These are phyloP conservation scores for Mycena indigotica DNA, from an alignment of 768 basidiomycete genomes.

Conservation along the genomic window DNA sequence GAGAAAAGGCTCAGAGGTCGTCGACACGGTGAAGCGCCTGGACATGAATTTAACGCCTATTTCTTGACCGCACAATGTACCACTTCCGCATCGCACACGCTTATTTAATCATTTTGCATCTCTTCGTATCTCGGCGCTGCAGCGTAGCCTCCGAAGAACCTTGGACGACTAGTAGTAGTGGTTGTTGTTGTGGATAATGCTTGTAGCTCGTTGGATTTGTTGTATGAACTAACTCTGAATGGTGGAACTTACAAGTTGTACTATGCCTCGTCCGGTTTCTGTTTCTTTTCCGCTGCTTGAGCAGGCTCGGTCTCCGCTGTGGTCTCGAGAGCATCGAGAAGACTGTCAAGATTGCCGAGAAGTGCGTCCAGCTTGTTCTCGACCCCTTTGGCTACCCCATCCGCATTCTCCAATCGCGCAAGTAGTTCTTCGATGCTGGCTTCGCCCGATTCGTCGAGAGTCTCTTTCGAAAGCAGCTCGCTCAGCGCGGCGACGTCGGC, in stretches of 20 bases:
- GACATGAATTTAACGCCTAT: conserved; percentile 35
- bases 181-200: not conserved
- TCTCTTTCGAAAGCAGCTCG: conserved; percentile 33
- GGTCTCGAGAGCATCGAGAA: conserved; percentile 50
- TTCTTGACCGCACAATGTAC: conserved; percentile 13
- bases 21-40: conserved; percentile 79
- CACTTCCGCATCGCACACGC: conserved; percentile 1
- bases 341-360: conserved; percentile 56
- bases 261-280: not conserved
- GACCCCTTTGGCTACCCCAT: conserved; percentile 60
- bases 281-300: not conserved
- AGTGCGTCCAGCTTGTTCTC: conserved; percentile 66
- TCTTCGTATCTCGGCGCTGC: conserved; percentile 1
- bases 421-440: conserved; percentile 54
- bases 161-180: not conserved
- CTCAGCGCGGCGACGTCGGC: conserved; percentile 39
- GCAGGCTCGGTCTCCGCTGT: not conserved
- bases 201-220: not conserved
- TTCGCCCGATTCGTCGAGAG: conserved; percentile 39
- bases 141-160: too few species aligned
- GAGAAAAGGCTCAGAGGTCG: conserved; percentile 74
- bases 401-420: conserved; percentile 55
- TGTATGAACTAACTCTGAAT: too few species aligned
- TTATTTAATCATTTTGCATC: not conserved
- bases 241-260: too few species aligned